Evolutionary conservation across 805 yeast genomes (phyloP), one percentile per base, ranked within the genome.

Genomic region (Spathaspora girioi): DNA sequence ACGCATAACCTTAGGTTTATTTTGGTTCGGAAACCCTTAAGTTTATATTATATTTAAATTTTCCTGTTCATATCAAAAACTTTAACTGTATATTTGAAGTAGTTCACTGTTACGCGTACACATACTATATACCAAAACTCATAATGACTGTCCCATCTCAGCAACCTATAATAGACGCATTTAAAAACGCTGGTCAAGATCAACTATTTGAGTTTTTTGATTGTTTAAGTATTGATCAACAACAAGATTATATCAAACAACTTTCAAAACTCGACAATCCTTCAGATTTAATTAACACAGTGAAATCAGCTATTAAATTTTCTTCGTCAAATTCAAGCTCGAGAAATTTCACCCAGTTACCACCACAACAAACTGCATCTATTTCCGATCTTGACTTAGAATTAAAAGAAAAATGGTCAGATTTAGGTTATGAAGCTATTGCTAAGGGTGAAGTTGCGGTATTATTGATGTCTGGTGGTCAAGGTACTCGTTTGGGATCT

Each of bases 381-480:
- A 74, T 78, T 19, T 70, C 86, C 14, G 79, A 80, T 27, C 59
- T 75, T 38, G 69, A 67, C 15, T 50, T 50, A 1, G 65, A 59
- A 12, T 61, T 66, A 43, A 63, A 64, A 42, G 56, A 54, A 4
- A 43, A 59, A 12, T 86, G 86, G 82, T 57, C 60, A 19, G 50
- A 67, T 2, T 42, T 70, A 14, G 99, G 99, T 12, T 67, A 85
- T 15, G 72, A 81, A 23, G 87, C 93, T 29, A 85, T 94, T 49
- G 67, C 80, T 15, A 67, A 74, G 12, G 86, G 86, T 56, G 81
- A 87, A 61, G 98, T 93, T 20, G 99, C 90, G 32, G 93, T 94
- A 5, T 76, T 94, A 43, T 75, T 94, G 48, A 86, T 94, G 88
- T 97, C 99, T 11, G 99, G 99, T 51, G 99, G 99, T 47, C 99